These are phyloP conservation scores for Diplogelasinospora grovesii DNA, from an alignment of 495 filamentous ascomycete genomes.

Conservation along the genomic window DNA sequence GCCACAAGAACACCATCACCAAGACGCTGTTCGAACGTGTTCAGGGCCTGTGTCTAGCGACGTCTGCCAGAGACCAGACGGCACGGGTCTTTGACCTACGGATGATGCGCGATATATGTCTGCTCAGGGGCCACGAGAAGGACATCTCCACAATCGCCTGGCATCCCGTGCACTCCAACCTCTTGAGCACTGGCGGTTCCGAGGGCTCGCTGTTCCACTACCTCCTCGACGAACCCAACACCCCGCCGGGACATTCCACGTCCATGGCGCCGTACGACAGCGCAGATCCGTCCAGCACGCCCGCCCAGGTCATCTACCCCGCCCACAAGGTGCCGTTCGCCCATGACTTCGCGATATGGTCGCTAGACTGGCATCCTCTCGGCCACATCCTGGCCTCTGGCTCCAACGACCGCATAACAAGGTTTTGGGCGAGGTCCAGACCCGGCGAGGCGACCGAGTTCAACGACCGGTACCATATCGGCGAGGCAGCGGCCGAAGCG, in stretches of 20 bases:
- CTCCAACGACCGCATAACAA: conserved; percentile 91
- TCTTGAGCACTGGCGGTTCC: conserved; percentile 84
- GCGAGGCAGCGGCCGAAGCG: conserved; percentile 84
- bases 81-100: conserved; percentile 89
- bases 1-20: conserved; percentile 95
- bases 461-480: conserved; percentile 90
- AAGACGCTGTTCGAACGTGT: conserved; percentile 80
- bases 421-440: conserved; percentile 87
- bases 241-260: conserved; percentile 58
- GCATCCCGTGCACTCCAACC: conserved; percentile 83
- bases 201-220: conserved; percentile 91
- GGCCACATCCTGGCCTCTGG: conserved; percentile 98
- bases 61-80: conserved; percentile 85
- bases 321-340: conserved; percentile 79
- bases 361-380: conserved; percentile 91
- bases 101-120: conserved; percentile 95
- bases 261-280: conserved; percentile 77
- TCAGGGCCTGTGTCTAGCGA: conserved; percentile 77
- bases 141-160: conserved; percentile 87
- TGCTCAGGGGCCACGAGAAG: conserved; percentile 89
- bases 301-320: conserved; percentile 80
- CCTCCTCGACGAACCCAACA: conserved; percentile 83
- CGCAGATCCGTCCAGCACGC: conserved; percentile 66
- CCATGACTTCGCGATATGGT: conserved; percentile 93
- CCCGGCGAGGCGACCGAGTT: conserved; percentile 75